Evolutionary conservation across 2,329 filamentous ascomycete genomes (phyloP).

Genomic region (Penicillium freii): DNA sequence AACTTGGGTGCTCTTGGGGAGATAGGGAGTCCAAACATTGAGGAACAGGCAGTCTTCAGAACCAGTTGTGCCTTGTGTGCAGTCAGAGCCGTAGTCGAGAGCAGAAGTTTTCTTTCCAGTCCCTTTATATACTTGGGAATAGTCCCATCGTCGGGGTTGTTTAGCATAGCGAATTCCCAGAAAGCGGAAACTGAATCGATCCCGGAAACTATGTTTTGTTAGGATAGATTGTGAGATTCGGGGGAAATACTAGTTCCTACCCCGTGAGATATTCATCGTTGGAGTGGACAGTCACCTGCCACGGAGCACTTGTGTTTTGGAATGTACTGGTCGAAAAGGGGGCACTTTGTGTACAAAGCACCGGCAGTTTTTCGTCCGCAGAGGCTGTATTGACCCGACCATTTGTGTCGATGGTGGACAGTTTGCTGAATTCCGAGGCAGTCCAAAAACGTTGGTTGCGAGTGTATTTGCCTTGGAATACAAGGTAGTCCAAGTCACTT

Average conservation of each 20-base stretch:
- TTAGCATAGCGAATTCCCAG: conserved; percentile 49
- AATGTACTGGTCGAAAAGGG: conserved; percentile 13
- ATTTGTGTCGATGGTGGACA: conserved; percentile 12
- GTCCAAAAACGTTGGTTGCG: conserved; percentile 16
- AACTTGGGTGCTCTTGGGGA: conserved; percentile 30
- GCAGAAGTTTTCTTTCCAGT: conserved; percentile 48
- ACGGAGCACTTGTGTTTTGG: conserved; percentile 14
- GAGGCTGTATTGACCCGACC: conserved; percentile 11
- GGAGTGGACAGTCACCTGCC: conserved; percentile 19
- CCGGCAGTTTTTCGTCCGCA: conserved; percentile 13
- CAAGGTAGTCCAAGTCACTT: conserved; percentile 16
- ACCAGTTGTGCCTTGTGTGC: conserved; percentile 42
- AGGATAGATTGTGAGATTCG: not conserved
- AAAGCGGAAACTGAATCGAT: conserved; percentile 54
- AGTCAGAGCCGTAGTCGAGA: conserved; percentile 37
- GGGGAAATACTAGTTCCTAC: conserved; percentile 1
- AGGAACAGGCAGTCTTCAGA: conserved; percentile 51
- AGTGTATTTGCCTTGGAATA: conserved; percentile 9
- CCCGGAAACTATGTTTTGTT: conserved; percentile 43
- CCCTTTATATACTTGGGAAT: conserved; percentile 49
- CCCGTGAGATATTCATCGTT: conserved; percentile 21
- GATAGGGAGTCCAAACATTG: conserved; percentile 45
- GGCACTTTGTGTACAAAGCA: conserved; percentile 20
- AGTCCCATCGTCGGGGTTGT: conserved; percentile 43
- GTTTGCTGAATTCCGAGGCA: conserved; percentile 2